Evolutionary conservation across 495 filamentous ascomycete species (phyloP).

Genomic region (Xylaria acuta): DNA sequence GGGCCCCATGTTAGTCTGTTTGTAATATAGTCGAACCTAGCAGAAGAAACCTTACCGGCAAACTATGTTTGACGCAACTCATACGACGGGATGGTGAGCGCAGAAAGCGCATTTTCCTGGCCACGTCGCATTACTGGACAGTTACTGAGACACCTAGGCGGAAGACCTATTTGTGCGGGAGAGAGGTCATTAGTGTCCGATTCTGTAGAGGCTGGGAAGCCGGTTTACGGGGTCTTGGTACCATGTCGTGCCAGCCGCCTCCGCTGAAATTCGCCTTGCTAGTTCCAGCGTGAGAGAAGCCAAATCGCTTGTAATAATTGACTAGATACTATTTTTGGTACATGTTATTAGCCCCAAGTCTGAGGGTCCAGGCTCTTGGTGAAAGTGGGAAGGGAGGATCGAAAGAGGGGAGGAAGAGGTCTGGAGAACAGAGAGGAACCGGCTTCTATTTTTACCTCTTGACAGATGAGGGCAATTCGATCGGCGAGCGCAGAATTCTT

Average conservation of each 20-base stretch:
- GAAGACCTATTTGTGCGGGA: neutral
- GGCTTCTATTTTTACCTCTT: conserved; percentile 54
- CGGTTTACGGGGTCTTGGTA: conserved; percentile 31
- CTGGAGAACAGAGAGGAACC: neutral
- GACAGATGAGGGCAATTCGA: conserved; percentile 77
- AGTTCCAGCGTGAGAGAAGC: conserved; percentile 71
- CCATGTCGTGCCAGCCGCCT: conserved; percentile 81
- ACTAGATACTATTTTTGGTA: conserved; percentile 57
- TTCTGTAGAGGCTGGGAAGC: neutral
- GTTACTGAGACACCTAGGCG: neutral
- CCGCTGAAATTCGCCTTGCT: conserved; percentile 73
- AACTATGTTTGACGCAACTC: neutral
- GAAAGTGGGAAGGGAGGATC: neutral
- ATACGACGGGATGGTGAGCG: neutral
- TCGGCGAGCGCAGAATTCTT: conserved; percentile 69
- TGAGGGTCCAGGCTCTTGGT: neutral
- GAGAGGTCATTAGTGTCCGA: neutral
- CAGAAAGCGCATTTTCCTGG: neutral
- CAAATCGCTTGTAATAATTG: conserved; percentile 76
- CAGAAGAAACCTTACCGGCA: neutral
- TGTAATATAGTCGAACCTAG: neutral
- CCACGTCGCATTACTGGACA: neutral
- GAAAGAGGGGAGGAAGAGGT: conserved; percentile 1
- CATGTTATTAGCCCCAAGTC: neutral
- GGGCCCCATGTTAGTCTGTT: neutral